These are phyloP conservation scores for Magnusiomyces ingens DNA, from an alignment of 1,139 yeast species.

Conservation along the genomic window DNA sequence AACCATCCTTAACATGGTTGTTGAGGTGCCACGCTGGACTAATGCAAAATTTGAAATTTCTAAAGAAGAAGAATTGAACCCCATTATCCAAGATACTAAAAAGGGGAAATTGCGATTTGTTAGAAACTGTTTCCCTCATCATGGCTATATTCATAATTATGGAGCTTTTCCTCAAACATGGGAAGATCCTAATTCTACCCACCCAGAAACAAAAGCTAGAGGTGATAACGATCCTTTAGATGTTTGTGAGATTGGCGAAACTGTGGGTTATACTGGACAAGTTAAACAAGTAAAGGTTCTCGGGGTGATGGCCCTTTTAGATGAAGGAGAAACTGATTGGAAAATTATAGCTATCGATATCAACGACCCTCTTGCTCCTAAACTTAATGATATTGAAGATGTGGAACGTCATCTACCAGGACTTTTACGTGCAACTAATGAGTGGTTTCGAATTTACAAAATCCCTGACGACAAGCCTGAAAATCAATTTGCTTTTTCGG, in stretches of 20 bases:
- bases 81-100: conserved; percentile 88
- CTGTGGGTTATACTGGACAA: conserved; percentile 63
- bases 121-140: conserved; percentile 90
- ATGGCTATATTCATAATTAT: conserved; percentile 92
- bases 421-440: conserved; percentile 71
- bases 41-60: conserved; percentile 90
- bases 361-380: conserved; percentile 70
- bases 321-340: conserved; percentile 93
- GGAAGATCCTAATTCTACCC: conserved; percentile 59
- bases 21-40: conserved; percentile 94
- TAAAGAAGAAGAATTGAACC: conserved; percentile 63
- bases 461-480: conserved; percentile 89
- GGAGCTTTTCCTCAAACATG: conserved; percentile 99
- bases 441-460: conserved; percentile 94
- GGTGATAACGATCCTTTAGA: conserved; percentile 98
- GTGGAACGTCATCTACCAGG: conserved; percentile 82
- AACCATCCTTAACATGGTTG: conserved; percentile 76
- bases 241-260: conserved; percentile 84
- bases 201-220: conserved; percentile 46
- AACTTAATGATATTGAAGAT: conserved; percentile 73
- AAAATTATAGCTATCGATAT: conserved; percentile 81
- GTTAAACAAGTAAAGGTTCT: conserved; percentile 80
- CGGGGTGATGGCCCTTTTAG: conserved; percentile 90
- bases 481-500: conserved; percentile 80
- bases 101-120: conserved; percentile 82